Evolutionary conservation across 345 rosid species (phyloP).

Genomic region (Moricandia arvensis): DNA sequence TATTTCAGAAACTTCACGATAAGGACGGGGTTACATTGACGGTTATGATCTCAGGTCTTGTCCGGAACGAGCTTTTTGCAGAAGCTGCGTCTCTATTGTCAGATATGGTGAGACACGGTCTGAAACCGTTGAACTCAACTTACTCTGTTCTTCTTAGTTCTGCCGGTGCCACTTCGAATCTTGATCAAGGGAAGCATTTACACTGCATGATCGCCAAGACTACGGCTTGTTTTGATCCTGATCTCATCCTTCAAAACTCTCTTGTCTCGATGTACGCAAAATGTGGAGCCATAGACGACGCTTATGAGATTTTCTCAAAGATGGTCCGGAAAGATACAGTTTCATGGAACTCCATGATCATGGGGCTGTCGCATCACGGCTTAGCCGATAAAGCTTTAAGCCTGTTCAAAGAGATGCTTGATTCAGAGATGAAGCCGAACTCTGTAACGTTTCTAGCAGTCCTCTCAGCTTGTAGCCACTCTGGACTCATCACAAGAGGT

Average conservation of each 20-base stretch:
- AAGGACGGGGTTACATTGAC: conserved; percentile 54
- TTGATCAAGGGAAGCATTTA: conserved; percentile 60
- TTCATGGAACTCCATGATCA: conserved; percentile 63
- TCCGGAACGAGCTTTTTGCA: conserved; percentile 50
- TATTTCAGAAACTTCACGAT: conserved; percentile 48
- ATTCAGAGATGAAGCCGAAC: conserved; percentile 47
- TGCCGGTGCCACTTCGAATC: conserved; percentile 66
- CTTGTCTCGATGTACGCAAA: conserved; percentile 61
- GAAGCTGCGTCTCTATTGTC: conserved; percentile 57
- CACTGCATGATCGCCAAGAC: conserved; percentile 56
- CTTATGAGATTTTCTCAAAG: conserved; percentile 47
- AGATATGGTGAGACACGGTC: conserved; percentile 56
- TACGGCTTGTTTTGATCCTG: conserved; percentile 44
- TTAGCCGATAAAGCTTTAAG: conserved; percentile 46
- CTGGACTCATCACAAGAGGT: conserved; percentile 61
- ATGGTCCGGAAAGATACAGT: conserved; percentile 56
- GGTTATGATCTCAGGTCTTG: conserved; percentile 75
- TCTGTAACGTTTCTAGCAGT: conserved; percentile 54
- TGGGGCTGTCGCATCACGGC: conserved; percentile 61
- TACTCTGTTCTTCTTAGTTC: conserved; percentile 74
- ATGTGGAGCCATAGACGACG: conserved; percentile 59
- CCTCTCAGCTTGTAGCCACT: conserved; percentile 59
- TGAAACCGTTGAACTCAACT: conserved; percentile 57
- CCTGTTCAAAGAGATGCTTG: conserved; percentile 52
- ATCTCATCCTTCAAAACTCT: conserved; percentile 53